A percentile compares a stretch with the other conserved stretches of the same genome.
Conservation (phyloP, 805 yeast species). For the Huiozyma sinensis region DNA sequence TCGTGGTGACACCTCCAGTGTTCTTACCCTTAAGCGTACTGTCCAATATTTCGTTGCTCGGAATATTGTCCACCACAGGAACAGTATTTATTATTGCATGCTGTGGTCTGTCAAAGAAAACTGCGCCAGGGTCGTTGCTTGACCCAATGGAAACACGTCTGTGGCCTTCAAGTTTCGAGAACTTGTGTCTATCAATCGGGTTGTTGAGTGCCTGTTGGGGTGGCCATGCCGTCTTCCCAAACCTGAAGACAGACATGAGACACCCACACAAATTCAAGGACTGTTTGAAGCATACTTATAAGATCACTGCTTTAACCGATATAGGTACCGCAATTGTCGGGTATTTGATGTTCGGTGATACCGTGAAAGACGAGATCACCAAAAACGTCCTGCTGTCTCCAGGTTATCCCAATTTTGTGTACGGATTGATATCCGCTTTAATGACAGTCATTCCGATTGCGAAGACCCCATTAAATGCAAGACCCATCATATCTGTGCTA, state of each 20-base stretch:
- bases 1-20: conserved; percentile 70
- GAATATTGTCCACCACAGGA: conserved; percentile 59
- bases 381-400: conserved; percentile 56
- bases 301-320: conserved; percentile 51
- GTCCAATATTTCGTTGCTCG: conserved; percentile 57
- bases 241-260: conserved; percentile 60
- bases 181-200: conserved; percentile 52
- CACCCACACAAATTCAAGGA: conserved; percentile 45
- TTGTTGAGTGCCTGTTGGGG: conserved; percentile 75
- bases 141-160: conserved; percentile 53
- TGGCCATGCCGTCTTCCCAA: conserved; percentile 75
- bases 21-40: conserved; percentile 66
- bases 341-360: conserved; percentile 69
- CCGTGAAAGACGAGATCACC: conserved; percentile 63
- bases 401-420: conserved; percentile 58
- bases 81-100: conserved; percentile 47
- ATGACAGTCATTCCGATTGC: conserved; percentile 81
- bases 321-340: conserved; percentile 56
- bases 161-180: conserved; percentile 46
- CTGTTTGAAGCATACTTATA: conserved; percentile 48
- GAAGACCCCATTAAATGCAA: conserved; percentile 71
- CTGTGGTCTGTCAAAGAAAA: conserved; percentile 52
- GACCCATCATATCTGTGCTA: conserved; percentile 67
- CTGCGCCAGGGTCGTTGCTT: conserved; percentile 66
- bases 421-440: conserved; percentile 47